phyloP scores from a whole-genome alignment of 306 rosid species.

The Arachis hypogaea region DNA sequence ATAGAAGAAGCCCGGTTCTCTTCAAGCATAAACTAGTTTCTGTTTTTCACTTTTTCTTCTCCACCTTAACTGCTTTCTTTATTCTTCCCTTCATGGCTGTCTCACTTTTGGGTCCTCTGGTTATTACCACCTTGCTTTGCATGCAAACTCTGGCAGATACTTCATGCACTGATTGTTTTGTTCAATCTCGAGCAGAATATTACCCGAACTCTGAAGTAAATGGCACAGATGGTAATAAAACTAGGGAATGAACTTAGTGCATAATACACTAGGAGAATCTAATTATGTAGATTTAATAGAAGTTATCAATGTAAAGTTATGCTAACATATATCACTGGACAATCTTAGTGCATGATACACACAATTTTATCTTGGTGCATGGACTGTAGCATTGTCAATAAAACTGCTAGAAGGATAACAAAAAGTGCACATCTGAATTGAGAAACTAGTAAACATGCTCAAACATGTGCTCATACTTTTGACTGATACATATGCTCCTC shows the following conservation, averaged over 20 bases:
- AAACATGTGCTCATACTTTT: background rate
- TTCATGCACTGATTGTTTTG: constrained; percentile 63
- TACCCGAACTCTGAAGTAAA: constrained; percentile 76
- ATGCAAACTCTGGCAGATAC: constrained; percentile 61
- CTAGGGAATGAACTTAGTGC: no score
- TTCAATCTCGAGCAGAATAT: constrained; percentile 77
- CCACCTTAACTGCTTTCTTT: constrained; percentile 22
- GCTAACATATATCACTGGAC: no score
- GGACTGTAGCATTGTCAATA: constrained; percentile 32
- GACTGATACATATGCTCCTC: background rate
- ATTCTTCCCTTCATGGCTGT: constrained; percentile 52
- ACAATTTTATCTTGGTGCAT: no score
- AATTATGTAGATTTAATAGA: no score
- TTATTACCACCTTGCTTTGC: constrained; percentile 53
- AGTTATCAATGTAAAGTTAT: no score
- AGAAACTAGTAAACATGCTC: constrained; percentile 38
- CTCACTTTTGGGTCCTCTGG: constrained; percentile 44
- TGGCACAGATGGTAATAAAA: constrained; percentile 79
- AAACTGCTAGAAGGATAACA: constrained; percentile 5
- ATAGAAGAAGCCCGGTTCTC: constrained; percentile 38
- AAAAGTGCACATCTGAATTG: background rate
- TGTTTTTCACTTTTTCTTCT: background rate
- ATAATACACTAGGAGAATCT: no score
- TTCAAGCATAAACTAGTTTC: constrained; percentile 40
- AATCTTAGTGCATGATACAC: no score